These are phyloP conservation scores for Colletotrichum siamense DNA, from an alignment of 2,329 filamentous ascomycete genomes.

Conservation along the genomic window DNA sequence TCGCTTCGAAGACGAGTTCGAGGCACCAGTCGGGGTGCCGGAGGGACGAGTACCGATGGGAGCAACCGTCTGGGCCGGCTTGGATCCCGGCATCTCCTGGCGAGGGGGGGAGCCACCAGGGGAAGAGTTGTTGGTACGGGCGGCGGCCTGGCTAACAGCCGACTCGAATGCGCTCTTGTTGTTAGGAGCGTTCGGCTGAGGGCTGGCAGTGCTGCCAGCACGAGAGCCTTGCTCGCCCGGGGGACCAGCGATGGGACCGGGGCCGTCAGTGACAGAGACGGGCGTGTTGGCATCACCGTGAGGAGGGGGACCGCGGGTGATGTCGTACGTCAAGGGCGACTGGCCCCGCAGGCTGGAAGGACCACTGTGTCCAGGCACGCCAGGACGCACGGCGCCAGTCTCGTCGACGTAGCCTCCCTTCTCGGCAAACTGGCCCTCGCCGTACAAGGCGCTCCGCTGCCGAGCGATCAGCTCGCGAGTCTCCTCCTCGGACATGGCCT, in stretches of 20 bases:
- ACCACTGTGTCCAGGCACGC: slow-evolving; percentile 70
- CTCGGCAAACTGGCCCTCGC: slow-evolving; percentile 74
- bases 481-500: slow-evolving; percentile 94
- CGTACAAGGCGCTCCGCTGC: slow-evolving; percentile 93
- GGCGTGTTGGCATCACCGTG: slow-evolving; percentile 58
- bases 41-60: slow-evolving; percentile 92
- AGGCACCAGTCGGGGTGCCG: slow-evolving; percentile 52
- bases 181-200: slow-evolving; percentile 70
- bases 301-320: slow-evolving; percentile 39
- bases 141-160: slow-evolving; percentile 73
- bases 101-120: slow-evolving; percentile 80
- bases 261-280: slow-evolving; percentile 42
- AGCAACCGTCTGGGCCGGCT: slow-evolving; percentile 72
- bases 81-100: slow-evolving; percentile 60
- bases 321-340: slow-evolving; percentile 80
- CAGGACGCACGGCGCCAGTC: slow-evolving; percentile 64
- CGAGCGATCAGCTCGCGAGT: slow-evolving; percentile 95
- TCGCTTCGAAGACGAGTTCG: slow-evolving; percentile 68
- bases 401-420: slow-evolving; percentile 73
- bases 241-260: slow-evolving; percentile 51
- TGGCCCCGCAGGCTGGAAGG: slow-evolving; percentile 72
- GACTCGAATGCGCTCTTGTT: slow-evolving; percentile 64
- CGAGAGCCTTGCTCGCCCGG: slow-evolving; percentile 65
- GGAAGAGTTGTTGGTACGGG: slow-evolving; percentile 84
- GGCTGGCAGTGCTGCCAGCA: slow-evolving; percentile 85